Percentiles rank a stretch among this genome's conserved stretches.
These are phyloP conservation scores for Beauveria bassiana DNA, from an alignment of 2,329 filamentous ascomycete genomes.

Conservation along the genomic window DNA sequence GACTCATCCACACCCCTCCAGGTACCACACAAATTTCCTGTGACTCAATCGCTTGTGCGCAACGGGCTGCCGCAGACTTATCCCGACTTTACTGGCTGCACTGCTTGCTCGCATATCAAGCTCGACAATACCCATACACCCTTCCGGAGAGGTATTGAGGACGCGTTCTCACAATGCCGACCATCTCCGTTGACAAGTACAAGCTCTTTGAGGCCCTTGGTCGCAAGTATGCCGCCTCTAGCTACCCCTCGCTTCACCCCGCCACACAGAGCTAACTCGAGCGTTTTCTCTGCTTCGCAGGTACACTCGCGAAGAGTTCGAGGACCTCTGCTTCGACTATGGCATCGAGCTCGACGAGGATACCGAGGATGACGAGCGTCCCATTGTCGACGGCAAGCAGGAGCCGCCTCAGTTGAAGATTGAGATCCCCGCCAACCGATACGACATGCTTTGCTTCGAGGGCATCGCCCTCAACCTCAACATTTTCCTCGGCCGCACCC, in stretches of 20 bases:
- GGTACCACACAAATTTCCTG: conserved; percentile 29
- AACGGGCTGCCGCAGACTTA: neutral
- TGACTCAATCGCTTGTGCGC: conserved; percentile 26
- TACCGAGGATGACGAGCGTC: conserved; percentile 67
- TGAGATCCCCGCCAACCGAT: conserved; percentile 92
- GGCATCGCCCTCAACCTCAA: conserved; percentile 93
- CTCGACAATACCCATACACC: neutral
- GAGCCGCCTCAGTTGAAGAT: conserved; percentile 94
- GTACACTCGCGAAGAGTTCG: conserved; percentile 89
- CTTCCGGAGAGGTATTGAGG: conserved; percentile 17
- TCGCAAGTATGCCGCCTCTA: conserved; percentile 54
- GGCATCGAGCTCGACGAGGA: conserved; percentile 98
- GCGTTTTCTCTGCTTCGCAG: conserved; percentile 31
- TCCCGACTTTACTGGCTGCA: conserved; percentile 2
- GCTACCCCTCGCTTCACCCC: conserved; percentile 14
- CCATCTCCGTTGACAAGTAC: conserved; percentile 93
- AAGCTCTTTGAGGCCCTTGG: conserved; percentile 90
- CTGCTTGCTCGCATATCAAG: neutral
- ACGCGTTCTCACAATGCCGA: conserved; percentile 62
- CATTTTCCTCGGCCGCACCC: conserved; percentile 74
- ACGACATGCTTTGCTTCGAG: conserved; percentile 94
- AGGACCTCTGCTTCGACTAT: conserved; percentile 97
- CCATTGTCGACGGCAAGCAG: conserved; percentile 68
- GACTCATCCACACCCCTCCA: conserved; percentile 2
- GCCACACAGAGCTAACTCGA: conserved; percentile 15